Base-by-base conservation (phyloP, 1,284 basidiomycete species). In the Cutaneotrichosporon spelunceum region DNA sequence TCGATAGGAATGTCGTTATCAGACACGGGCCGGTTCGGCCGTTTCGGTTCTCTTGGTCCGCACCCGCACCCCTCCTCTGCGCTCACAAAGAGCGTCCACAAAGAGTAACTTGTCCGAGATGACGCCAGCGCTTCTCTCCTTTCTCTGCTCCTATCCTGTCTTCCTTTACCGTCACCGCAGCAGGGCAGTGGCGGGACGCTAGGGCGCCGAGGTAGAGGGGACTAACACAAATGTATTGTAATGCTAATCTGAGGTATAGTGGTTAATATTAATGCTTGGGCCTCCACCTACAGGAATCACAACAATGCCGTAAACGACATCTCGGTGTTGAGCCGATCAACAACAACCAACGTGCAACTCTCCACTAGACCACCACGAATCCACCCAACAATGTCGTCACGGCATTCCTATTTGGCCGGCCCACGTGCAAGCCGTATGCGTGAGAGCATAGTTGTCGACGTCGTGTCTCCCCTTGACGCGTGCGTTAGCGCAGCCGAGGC, bases 401-500 rank as follows among this genome's bases (percentile, higher is more conserved):
- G 60, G 10, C 60, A 57, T n/a, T 54, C 50, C 3, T 49, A 61
- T 33, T 47, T 24, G 13, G 14, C 9, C 13, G 48, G 48, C 26
- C 34, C 36, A 33, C 29, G 45, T 33, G 27, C 56, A 23, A 47
- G 30, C 26, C 56, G 56, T 47, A 39, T 57, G 47, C 56, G 47
- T 2, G 47, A 57, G 21, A 39, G 44, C 45, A 45, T 55, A 42
- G 39, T 34, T 13, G 45, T 50, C n/a, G 56, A 57, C 56, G 30
- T 48, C 47, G 47, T 50, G 10, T n/a, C 21, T 3, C 45, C 56
- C 11, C 56, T 79, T 10, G 77, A 78, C 57, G 73, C 78, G 53
- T 79, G 77, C 52, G 76, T 79, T 5, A 33, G 55, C 27, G 73
- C 72, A 3, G 76, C 78, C 0, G 73, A 79, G 57, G 61, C 39